Evolutionary conservation across 2,329 filamentous ascomycete species (phyloP).

Genomic region (Pseudogymnoascus sp.): DNA sequence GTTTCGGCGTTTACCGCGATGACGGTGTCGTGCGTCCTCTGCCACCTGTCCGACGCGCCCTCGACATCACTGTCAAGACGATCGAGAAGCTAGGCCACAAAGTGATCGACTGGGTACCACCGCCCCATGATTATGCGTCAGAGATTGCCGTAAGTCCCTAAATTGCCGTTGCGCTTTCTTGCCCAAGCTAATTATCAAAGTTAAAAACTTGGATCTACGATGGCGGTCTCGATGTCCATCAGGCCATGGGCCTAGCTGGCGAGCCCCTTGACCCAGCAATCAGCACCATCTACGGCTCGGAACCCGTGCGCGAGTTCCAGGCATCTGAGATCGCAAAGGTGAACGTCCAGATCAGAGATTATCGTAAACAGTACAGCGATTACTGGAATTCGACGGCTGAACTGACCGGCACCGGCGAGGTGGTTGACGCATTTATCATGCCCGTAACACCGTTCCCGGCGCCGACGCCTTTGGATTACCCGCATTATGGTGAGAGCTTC

Average conservation of each 20-base stretch:
- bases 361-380: conserved; percentile 51
- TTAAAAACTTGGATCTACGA: conserved; percentile 36
- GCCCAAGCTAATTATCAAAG: conserved; percentile 13
- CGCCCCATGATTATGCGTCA: conserved; percentile 35
- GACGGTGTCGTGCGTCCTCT: conserved; percentile 44
- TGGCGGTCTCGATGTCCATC: conserved; percentile 42
- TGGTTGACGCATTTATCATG: conserved; percentile 48
- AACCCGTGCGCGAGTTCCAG: conserved; percentile 27
- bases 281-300: conserved; percentile 16
- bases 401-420: conserved; percentile 38
- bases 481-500: conserved; percentile 36
- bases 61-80: conserved; percentile 42
- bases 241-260: conserved; percentile 44
- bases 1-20: conserved; percentile 45
- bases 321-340: conserved; percentile 25
- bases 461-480: conserved; percentile 39
- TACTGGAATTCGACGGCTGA: conserved; percentile 52
- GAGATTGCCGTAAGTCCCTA: conserved; percentile 33
- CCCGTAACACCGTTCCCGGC: conserved; percentile 43
- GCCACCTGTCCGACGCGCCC: conserved; percentile 48
- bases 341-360: conserved; percentile 46
- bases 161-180: conserved; percentile 17
- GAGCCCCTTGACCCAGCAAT: conserved; percentile 36
- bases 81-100: conserved; percentile 46
- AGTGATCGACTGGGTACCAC: conserved; percentile 52